Evolutionary conservation across 2,329 filamentous ascomycete genomes (phyloP).

Genomic region (Curvularia sp.): DNA sequence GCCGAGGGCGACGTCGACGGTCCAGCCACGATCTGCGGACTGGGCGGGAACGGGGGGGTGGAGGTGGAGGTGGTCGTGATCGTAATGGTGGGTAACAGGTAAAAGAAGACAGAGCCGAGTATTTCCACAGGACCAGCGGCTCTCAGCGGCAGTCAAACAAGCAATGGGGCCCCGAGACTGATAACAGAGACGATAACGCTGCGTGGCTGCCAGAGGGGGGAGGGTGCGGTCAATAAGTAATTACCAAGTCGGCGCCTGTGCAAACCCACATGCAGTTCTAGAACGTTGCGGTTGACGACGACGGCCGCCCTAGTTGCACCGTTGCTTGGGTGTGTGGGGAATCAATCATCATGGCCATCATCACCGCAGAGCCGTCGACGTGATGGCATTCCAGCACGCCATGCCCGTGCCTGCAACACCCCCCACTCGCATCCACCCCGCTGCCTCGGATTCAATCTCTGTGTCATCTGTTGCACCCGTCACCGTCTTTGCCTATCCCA

Average conservation of each 20-base stretch:
- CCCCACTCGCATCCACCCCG: slow-evolving; percentile 30
- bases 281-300: slow-evolving; percentile 36
- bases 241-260: slow-evolving; percentile 22
- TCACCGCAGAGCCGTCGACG: slow-evolving; percentile 37
- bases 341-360: slow-evolving; percentile 42
- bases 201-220: slow-evolving; percentile 10
- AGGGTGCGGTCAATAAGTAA: slow-evolving; percentile 36
- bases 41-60: slow-evolving; percentile 20
- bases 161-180: slow-evolving; percentile 23
- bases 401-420: slow-evolving; percentile 32
- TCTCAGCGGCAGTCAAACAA: slow-evolving; percentile 36
- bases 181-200: slow-evolving; percentile 13
- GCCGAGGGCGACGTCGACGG: slow-evolving; percentile 32
- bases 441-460: slow-evolving; percentile 25
- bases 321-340: slow-evolving; percentile 31
- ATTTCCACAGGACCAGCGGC: slow-evolving; percentile 41
- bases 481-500: background rate
- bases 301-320: slow-evolving; percentile 28
- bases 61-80: too few relatives aligned
- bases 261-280: slow-evolving; percentile 32
- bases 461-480: slow-evolving; percentile 12
- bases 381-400: slow-evolving; percentile 43
- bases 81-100: too few relatives aligned
- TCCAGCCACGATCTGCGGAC: slow-evolving; percentile 22
- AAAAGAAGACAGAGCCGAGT: slow-evolving; percentile 38